Base-by-base conservation (phyloP, 345 rosid genomes). In the Cardamine resedifolia region DNA sequence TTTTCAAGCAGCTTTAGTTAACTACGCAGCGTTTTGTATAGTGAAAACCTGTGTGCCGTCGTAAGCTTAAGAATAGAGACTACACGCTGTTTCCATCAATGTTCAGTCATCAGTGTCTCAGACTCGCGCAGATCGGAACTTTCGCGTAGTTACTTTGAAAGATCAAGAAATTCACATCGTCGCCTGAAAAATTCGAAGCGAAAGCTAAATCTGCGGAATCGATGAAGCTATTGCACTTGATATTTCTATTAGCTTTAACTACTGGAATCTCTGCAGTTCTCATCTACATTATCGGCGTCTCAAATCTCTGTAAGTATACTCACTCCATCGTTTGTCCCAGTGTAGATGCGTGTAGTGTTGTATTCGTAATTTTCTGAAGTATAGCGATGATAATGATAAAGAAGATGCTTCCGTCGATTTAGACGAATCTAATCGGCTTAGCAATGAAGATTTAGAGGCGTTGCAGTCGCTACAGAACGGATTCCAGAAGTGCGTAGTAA, bases 401-500 rank as follows among this genome's bases (percentile, higher is more conserved):
- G 75, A 68, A 55, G 61, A 39, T 70, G 48, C 51, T 63, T 70
- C 66, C 81, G 44, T 77, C 55, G 68, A 20, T 75, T 64, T 67
- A 91, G 97, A 86, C 81, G 81, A 67, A 48, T 76, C 58, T 52
- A 67, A 72, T 77, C 74, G 70, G 71, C 85, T 88, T 36, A 82
- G 89, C 58, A 78, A 66, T 79, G 90, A 87, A 56, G 96, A 95
- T 83, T 73, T 81, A 68, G 80, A 82, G 53, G 91, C 99, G 10
- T 68, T 95, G 83, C 85, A 73, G 66, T 84, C 89, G 33, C 72
- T 88, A 10, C 93, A 85, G 78, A 79, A 24, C 76, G 80, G 66
- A 72, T 95, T 95, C 79, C 81, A 79, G 77, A 91, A 91, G 83
- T 95, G 96, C 78, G 98, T 95, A 79, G 96, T 95, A 77, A 84